These are phyloP conservation scores for Eremomyces bilateralis DNA, from an alignment of 495 filamentous ascomycete species.

Conservation along the genomic window DNA sequence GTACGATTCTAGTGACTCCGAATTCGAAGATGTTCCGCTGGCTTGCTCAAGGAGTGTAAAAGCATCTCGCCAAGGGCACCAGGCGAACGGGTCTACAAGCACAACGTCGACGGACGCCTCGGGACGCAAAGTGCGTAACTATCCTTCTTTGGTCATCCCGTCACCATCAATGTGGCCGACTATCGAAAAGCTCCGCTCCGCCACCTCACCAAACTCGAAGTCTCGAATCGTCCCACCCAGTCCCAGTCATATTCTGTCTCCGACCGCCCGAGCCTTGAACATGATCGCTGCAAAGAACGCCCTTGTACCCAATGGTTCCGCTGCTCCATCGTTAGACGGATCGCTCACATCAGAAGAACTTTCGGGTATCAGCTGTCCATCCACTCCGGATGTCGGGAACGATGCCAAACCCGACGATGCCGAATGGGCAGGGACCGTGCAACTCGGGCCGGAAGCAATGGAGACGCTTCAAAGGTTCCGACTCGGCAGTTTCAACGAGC, in stretches of 20 bases:
- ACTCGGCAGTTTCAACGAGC: conserved; percentile 38
- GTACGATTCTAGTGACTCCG: conserved; percentile 62
- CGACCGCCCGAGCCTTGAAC: conserved; percentile 51
- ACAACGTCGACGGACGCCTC: no score
- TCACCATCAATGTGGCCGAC: conserved; percentile 34
- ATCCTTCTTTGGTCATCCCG: conserved; percentile 53
- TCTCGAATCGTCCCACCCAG: not conserved
- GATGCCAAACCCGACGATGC: conserved; percentile 27
- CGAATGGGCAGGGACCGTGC: conserved; percentile 38
- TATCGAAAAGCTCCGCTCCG: conserved; percentile 27
- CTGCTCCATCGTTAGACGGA: conserved; percentile 73
- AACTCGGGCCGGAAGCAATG: conserved; percentile 55
- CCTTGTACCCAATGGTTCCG: conserved; percentile 56
- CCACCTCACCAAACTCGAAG: no score
- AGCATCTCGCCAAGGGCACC: no score
- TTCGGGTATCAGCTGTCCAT: conserved; percentile 53
- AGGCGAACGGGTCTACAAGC: no score
- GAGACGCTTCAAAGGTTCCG: conserved; percentile 59
- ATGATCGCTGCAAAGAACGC: conserved; percentile 35
- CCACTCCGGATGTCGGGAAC: conserved; percentile 47
- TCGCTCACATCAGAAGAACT: conserved; percentile 71
- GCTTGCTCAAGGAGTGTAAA: no score
- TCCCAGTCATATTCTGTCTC: conserved; percentile 39
- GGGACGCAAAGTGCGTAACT: no score
- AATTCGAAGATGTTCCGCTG: conserved; percentile 27